These are phyloP conservation scores for Rhodotorula sp. DNA, from an alignment of 1,284 basidiomycete species.

Conservation along the genomic window DNA sequence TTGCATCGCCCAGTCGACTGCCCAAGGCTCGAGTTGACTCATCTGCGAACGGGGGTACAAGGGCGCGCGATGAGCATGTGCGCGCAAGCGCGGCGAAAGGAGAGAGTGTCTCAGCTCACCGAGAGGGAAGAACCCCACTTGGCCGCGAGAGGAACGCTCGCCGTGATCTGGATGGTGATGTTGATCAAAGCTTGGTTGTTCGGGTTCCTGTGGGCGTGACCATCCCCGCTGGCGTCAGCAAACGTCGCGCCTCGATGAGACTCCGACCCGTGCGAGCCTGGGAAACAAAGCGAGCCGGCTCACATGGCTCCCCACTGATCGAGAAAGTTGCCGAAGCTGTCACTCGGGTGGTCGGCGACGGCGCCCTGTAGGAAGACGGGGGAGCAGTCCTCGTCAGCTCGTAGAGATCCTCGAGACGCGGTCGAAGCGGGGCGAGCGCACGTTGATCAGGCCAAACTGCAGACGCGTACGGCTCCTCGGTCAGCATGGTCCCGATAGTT, in stretches of 20 bases:
- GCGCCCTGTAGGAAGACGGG: background rate
- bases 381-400: background rate
- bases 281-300: too few species aligned
- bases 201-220: background rate
- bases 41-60: background rate
- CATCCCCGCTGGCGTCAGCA: too few species aligned
- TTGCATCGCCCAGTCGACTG: constrained; percentile 11
- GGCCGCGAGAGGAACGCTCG: constrained; percentile 4
- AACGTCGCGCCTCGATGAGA: too few species aligned
- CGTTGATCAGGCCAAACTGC: constrained; percentile 26
- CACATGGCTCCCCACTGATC: constrained; percentile 1
- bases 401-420: background rate
- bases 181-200: constrained; percentile 8
- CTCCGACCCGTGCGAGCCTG: too few species aligned
- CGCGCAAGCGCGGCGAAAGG: too few species aligned
- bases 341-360: background rate
- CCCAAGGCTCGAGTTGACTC: constrained; percentile 18
- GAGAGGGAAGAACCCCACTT: constrained; percentile 19
- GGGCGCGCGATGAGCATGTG: background rate
- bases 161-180: constrained; percentile 15
- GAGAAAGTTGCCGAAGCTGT: background rate
- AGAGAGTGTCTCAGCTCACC: constrained; percentile 1
- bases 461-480: background rate
- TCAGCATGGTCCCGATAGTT: background rate
- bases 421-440: background rate